A percentile compares a stretch with the other conserved stretches of the same genome.
Conservation (phyloP, 2,329 filamentous ascomycete species). For the Nemania bipapillata region DNA sequence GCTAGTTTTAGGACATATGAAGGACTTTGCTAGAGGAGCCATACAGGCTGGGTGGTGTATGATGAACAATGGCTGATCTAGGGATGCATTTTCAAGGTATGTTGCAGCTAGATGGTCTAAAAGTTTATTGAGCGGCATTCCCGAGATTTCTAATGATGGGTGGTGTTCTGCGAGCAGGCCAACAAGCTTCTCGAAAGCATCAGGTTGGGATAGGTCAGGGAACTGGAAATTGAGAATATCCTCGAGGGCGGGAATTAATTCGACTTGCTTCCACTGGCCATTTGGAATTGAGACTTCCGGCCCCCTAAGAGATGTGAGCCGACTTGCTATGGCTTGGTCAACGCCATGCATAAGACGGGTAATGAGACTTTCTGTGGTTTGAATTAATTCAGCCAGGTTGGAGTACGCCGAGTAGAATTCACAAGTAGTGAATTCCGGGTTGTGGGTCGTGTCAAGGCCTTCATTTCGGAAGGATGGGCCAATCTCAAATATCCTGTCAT, state of each 20-base stretch:
- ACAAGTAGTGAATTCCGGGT: conserved; percentile 96
- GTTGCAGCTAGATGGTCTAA: conserved; percentile 81
- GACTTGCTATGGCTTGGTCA: conserved; percentile 56
- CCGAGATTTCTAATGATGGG: conserved; percentile 70
- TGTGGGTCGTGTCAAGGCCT: conserved; percentile 89
- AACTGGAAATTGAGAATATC: conserved; percentile 71
- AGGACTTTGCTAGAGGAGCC: conserved; percentile 90
- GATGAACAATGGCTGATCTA: conserved; percentile 79
- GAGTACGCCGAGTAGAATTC: conserved; percentile 94
- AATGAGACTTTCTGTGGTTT: conserved; percentile 78
- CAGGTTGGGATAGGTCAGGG: conserved; percentile 67
- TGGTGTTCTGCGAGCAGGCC: conserved; percentile 65
- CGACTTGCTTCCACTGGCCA: conserved; percentile 72
- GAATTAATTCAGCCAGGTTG: conserved; percentile 78
- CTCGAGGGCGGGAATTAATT: conserved; percentile 86
- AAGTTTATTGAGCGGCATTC: conserved; percentile 68
- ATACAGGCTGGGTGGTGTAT: conserved; percentile 89
- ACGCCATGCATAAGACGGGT: conserved; percentile 66
- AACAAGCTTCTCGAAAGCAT: conserved; percentile 69
- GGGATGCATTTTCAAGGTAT: conserved; percentile 82
- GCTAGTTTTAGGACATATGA: conserved; percentile 71
- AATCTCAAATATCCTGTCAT: conserved; percentile 92
- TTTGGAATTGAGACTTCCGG: conserved; percentile 62
- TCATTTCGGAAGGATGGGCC: conserved; percentile 94
- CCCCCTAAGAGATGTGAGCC: conserved; percentile 60